Conservation (phyloP, 495 filamentous ascomycete genomes). For the Lasiosphaeria miniovina region DNA sequence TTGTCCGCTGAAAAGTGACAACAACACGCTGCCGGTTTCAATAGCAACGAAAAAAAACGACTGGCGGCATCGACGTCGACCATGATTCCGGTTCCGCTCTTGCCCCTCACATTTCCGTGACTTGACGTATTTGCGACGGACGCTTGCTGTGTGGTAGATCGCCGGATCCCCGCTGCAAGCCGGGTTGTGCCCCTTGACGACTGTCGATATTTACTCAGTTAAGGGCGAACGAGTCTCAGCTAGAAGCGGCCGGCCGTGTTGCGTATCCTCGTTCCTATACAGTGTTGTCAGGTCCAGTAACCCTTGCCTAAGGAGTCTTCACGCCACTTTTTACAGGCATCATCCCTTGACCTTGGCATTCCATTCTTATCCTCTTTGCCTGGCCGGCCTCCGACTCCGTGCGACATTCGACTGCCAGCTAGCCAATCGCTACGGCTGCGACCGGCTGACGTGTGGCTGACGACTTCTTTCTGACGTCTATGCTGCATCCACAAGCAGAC, state of each 20-base stretch:
- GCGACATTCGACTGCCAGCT: background rate
- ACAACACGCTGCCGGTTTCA: background rate
- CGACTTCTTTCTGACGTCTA: slow-evolving; percentile 13
- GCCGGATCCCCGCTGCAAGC: slow-evolving; percentile 9
- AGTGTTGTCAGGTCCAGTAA: background rate
- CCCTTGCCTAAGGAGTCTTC: no score
- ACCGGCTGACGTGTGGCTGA: background rate
- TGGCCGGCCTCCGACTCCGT: slow-evolving; percentile 2
- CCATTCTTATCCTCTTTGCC: background rate
- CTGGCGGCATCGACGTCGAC: background rate
- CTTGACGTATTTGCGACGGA: background rate
- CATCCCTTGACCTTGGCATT: slow-evolving; percentile 4
- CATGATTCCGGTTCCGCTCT: slow-evolving; percentile 5
- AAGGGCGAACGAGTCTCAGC: slow-evolving; percentile 15
- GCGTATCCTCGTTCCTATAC: slow-evolving; percentile 10
- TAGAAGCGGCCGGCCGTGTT: slow-evolving; percentile 6
- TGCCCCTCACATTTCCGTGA: slow-evolving; percentile 5
- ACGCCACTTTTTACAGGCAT: slow-evolving; percentile 12
- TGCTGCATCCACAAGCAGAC: slow-evolving; percentile 14
- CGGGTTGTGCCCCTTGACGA: slow-evolving; percentile 8
- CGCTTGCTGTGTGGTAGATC: slow-evolving; percentile 13
- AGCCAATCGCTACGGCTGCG: background rate
- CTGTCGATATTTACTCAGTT: slow-evolving; percentile 19
- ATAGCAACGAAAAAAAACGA: background rate
- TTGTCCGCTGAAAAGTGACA: background rate